Conservation (phyloP, 2,329 filamentous ascomycete species). For the Pseudocercospora fijiensis region DNA sequence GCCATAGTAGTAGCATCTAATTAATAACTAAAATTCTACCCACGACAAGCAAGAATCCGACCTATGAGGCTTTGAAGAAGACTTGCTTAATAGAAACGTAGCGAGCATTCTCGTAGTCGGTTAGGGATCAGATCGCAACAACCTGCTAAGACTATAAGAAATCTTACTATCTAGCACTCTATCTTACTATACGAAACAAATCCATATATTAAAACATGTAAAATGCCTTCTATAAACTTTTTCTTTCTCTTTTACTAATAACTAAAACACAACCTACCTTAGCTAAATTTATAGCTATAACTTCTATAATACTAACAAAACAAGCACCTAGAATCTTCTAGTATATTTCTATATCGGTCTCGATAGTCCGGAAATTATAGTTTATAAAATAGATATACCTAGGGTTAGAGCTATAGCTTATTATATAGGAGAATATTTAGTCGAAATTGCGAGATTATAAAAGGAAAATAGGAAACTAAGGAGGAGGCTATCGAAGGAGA, state of each 20-base stretch:
- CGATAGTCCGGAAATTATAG: constrained; percentile 15
- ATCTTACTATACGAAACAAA: background rate
- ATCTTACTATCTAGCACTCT: background rate
- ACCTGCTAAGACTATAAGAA: background rate
- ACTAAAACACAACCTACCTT: constrained; percentile 1
- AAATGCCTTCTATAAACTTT: background rate
- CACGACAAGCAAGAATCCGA: background rate
- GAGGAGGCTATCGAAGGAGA: background rate
- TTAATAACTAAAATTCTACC: background rate
- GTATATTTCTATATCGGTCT: constrained; percentile 17
- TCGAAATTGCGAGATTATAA: constrained; percentile 1
- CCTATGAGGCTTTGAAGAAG: background rate
- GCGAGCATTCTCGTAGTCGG: background rate
- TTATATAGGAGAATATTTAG: background rate
- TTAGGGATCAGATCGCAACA: background rate
- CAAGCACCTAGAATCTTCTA: constrained; percentile 10
- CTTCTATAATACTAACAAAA: constrained; percentile 11
- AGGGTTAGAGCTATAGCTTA: too few species aligned
- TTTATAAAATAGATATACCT: too few species aligned
- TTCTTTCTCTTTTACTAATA: background rate
- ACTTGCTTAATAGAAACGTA: background rate
- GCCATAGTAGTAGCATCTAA: background rate
- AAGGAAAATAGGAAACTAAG: constrained; percentile 4
- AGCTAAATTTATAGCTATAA: constrained; percentile 16
- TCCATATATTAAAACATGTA: background rate